Conservation (phyloP, 768 basidiomycete species). For the Tulasnella sp. region DNA sequence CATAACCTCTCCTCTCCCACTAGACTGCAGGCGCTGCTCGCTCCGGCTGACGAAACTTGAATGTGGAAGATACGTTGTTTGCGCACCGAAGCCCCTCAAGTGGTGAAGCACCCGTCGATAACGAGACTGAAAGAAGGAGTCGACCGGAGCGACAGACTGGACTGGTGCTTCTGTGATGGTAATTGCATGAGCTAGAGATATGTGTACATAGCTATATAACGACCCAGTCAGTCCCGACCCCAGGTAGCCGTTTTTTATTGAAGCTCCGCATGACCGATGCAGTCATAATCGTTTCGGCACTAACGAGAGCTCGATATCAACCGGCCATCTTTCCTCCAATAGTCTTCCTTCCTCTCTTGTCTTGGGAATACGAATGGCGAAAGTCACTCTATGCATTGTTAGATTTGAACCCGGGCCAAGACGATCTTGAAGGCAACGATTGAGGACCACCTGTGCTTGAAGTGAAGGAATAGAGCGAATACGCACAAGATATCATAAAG, state of each 20-base stretch:
- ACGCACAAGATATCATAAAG: background rate
- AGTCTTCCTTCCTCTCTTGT: background rate
- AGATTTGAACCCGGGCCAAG: background rate
- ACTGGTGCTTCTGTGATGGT: background rate
- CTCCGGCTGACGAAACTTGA: no score
- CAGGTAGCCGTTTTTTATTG: background rate
- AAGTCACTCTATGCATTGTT: background rate
- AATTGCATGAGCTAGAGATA: background rate
- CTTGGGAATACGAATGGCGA: background rate
- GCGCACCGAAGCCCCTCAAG: no score
- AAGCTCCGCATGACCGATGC: background rate
- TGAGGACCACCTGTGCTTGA: background rate
- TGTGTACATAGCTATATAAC: background rate
- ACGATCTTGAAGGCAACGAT: background rate
- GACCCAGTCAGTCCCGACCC: background rate
- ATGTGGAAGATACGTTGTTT: no score
- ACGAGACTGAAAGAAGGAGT: background rate
- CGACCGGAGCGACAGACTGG: background rate
- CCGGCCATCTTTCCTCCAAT: background rate
- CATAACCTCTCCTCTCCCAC: no score
- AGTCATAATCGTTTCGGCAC: background rate
- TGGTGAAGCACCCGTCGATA: background rate
- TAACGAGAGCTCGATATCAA: background rate
- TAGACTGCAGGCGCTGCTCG: no score
- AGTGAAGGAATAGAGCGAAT: background rate